Evolutionary conservation across 768 basidiomycete genomes (phyloP), one percentile per base, ranked within the genome.

Genomic region (Hygrophorus pudorinus): DNA sequence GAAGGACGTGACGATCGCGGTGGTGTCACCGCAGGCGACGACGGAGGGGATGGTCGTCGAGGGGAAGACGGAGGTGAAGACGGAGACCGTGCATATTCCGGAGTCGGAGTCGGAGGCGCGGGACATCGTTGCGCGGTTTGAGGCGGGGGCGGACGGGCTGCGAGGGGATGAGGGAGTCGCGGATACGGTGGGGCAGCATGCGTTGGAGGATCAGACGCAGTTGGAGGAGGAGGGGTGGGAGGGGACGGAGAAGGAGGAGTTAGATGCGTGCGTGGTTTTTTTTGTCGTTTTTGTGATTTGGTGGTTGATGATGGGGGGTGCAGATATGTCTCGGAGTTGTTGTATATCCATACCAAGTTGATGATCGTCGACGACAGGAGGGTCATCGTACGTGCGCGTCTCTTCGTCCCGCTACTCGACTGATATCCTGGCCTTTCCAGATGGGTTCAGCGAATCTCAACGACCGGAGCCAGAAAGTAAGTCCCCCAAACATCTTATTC

Each of bases 371-470:
- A 96, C 56, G 93, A 97, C 57, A 72, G 78, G 27, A 72, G 81
- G 29, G 91, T 96, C 36, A 89, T 98, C 51, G 87, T 89, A 52
- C 41, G 85, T 71, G 1, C 20, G 8, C 14, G 16, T 9, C 38
- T 32, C 5, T 14, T 13, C 30, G 12, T 29, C 4, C 32, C 17
- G 13, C 30, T 31, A 33, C 9, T 31, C 14, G 34, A 47, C 14
- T 42, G 34, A 28, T 11, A 16, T 27, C 31, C 20, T 7, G 21
- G 31, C 44, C 24, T 40, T 40, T 16, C 27, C 41, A 89, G 86
- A 85, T 92, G 73, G 93, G 94, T 28, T 91, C 87, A 33, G 92
- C 94, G 12, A 98, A 97, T 59, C 58, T 93, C 51, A 93, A 93
- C 48, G 90, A 93, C 54, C 79, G 89, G 11, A 83, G 79, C 43